These are phyloP conservation scores for Tuber microsphaerosporum DNA, from an alignment of 495 filamentous ascomycete species.

Conservation along the genomic window DNA sequence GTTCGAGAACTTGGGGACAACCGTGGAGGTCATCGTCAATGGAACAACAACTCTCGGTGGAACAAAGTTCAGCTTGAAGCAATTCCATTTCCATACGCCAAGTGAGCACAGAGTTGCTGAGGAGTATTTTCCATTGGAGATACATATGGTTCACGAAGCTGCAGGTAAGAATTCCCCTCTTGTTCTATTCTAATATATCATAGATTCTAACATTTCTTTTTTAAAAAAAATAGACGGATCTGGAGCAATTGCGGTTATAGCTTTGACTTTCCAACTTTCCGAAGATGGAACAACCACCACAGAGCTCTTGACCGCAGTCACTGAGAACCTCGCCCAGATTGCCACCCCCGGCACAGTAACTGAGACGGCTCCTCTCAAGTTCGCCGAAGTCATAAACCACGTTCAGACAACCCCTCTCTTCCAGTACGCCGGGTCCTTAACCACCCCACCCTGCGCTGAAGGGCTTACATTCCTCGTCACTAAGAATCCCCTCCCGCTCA, in stretches of 20 bases:
- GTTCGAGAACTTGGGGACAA: slow-evolving; percentile 43
- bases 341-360: slow-evolving; percentile 51
- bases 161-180: slow-evolving; percentile 36
- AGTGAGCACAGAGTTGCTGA: slow-evolving; percentile 56
- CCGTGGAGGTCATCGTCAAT: slow-evolving; percentile 42
- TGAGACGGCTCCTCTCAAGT: slow-evolving; percentile 52
- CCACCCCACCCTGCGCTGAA: slow-evolving; percentile 63
- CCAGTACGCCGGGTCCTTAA: slow-evolving; percentile 58
- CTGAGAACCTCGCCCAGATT: slow-evolving; percentile 50
- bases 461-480: slow-evolving; percentile 55
- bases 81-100: slow-evolving; percentile 67
- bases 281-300: slow-evolving; percentile 45
- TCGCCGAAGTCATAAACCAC: slow-evolving; percentile 50
- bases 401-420: slow-evolving; percentile 50
- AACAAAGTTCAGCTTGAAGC: slow-evolving; percentile 50
- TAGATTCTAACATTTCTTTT: slow-evolving; percentile 20
- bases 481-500: slow-evolving; percentile 49
- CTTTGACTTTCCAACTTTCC: slow-evolving; percentile 54
- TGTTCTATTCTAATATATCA: not conserved
- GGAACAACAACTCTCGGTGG: slow-evolving; percentile 46
- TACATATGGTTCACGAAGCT: slow-evolving; percentile 59
- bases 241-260: slow-evolving; percentile 51
- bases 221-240: slow-evolving; percentile 28
- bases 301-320: slow-evolving; percentile 52
- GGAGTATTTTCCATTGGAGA: slow-evolving; percentile 56